Conservation (phyloP, 2,329 filamentous ascomycete species). For the Colletotrichum limetticola region DNA sequence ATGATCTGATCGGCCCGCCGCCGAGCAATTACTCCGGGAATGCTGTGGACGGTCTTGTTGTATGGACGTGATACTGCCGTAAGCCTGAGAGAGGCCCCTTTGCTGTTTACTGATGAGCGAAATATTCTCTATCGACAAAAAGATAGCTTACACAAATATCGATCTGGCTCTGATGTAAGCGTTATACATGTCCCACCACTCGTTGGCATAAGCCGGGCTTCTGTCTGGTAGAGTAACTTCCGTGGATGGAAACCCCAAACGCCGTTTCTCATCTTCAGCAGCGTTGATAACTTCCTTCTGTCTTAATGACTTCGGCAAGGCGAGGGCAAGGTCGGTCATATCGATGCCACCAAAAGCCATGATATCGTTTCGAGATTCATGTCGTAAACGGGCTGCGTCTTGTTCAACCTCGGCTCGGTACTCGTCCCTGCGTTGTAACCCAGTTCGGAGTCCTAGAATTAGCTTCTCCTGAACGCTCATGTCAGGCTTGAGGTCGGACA, state of each 20-base stretch:
- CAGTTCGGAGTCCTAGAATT: background rate
- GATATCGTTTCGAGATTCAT: background rate
- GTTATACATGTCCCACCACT: background rate
- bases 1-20: conserved; percentile 24
- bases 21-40: conserved; percentile 14
- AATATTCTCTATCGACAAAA: background rate
- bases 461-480: conserved; percentile 21
- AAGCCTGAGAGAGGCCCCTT: conserved; percentile 2
- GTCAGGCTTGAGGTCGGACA: background rate
- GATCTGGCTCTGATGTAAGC: background rate
- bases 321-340: background rate
- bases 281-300: background rate
- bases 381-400: background rate
- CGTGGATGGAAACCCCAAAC: background rate
- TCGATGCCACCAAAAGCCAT: conserved; percentile 3
- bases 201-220: background rate
- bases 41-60: background rate
- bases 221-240: background rate
- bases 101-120: background rate
- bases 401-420: background rate
- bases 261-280: background rate
- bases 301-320: background rate
- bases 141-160: background rate
- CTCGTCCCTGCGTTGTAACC: background rate
- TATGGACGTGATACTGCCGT: background rate